phyloP scores from a whole-genome alignment of 2,329 filamentous ascomycete genomes.

The Chaetomium olivaceum region DNA sequence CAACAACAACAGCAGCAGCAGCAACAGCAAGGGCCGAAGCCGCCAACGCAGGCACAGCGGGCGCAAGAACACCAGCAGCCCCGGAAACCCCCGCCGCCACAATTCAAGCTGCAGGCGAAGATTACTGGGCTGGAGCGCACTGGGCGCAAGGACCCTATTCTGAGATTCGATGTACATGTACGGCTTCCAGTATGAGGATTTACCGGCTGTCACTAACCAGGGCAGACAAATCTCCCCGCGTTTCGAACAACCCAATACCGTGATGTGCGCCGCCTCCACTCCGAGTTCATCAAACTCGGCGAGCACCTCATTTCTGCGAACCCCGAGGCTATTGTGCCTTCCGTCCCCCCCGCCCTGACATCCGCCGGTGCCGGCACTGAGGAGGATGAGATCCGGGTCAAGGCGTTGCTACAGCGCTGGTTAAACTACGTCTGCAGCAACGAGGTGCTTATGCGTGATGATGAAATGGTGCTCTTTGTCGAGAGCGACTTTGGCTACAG shows the following conservation, averaged over 20 bases:
- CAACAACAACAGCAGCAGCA: constrained; percentile 31
- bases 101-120: constrained; percentile 88
- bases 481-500: constrained; percentile 99
- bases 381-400: constrained; percentile 88
- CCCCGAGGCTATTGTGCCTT: constrained; percentile 89
- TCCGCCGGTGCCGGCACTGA: constrained; percentile 94
- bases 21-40: constrained; percentile 34
- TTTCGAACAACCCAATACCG: constrained; percentile 98
- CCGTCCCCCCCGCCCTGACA: constrained; percentile 90
- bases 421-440: constrained; percentile 90
- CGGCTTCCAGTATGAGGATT: constrained; percentile 35
- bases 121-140: constrained; percentile 91
- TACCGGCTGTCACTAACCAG: constrained; percentile 29
- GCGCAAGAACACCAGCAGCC: constrained; percentile 37
- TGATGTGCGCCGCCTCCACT: constrained; percentile 91
- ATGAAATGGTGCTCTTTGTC: constrained; percentile 98
- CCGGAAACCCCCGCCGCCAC: constrained; percentile 61
- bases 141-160: constrained; percentile 90
- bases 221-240: constrained; percentile 93
- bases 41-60: constrained; percentile 33
- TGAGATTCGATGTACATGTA: constrained; percentile 97
- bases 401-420: constrained; percentile 89
- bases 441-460: constrained; percentile 89
- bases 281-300: constrained; percentile 93
- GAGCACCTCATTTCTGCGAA: constrained; percentile 97